Percentiles rank a stretch among this genome's conserved stretches.
These are phyloP conservation scores for Paradendryphiella salina DNA, from an alignment of 2,329 filamentous ascomycete genomes.

Conservation along the genomic window DNA sequence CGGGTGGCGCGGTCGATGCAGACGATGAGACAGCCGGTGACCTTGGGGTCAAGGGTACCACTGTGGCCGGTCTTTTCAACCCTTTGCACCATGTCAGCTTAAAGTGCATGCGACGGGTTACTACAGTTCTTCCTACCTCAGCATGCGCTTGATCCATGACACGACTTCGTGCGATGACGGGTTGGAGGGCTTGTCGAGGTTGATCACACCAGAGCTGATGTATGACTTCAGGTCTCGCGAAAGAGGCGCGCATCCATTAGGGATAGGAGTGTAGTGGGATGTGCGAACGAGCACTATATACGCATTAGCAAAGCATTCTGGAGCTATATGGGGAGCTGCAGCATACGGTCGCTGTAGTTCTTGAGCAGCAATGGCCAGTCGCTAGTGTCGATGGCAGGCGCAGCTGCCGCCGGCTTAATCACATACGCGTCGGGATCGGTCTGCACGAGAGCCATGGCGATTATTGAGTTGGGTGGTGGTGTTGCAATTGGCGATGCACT, in stretches of 20 bases:
- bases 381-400: constrained; percentile 80
- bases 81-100: constrained; percentile 50
- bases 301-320: constrained; percentile 26
- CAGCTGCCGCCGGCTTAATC: constrained; percentile 88
- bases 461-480: constrained; percentile 24
- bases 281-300: constrained; percentile 81
- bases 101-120: background rate
- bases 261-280: constrained; percentile 95
- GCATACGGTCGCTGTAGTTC: constrained; percentile 90
- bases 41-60: constrained; percentile 96
- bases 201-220: constrained; percentile 96
- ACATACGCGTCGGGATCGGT: constrained; percentile 67
- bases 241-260: constrained; percentile 85
- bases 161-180: constrained; percentile 98
- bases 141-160: constrained; percentile 97
- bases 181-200: constrained; percentile 96
- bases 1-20: constrained; percentile 96
- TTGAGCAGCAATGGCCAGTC: constrained; percentile 92
- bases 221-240: constrained; percentile 97
- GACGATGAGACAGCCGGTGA: constrained; percentile 92
- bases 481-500: constrained; percentile 34
- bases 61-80: constrained; percentile 98
- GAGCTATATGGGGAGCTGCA: constrained; percentile 39
- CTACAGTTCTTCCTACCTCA: constrained; percentile 62
- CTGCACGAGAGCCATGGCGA: constrained; percentile 45